Conservation (phyloP, 2,329 filamentous ascomycete genomes). For the Paecilomyces dactylethromorphus region DNA sequence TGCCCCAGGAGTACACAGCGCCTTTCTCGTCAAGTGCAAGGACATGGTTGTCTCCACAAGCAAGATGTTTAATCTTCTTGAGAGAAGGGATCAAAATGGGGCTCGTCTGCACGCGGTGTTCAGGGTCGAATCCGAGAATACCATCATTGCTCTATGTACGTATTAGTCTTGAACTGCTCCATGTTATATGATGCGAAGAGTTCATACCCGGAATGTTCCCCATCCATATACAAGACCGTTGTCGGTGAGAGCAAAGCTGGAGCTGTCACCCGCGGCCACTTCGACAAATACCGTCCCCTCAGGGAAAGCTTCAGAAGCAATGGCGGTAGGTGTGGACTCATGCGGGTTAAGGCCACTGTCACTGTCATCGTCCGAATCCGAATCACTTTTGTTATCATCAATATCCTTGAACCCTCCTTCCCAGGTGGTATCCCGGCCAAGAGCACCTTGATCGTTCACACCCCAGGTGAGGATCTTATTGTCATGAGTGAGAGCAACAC, state of each 20-base stretch:
- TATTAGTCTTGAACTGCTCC: background rate
- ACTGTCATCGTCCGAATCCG: constrained; percentile 45
- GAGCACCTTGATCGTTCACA: constrained; percentile 76
- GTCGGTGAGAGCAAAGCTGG: constrained; percentile 54
- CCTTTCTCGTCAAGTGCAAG: constrained; percentile 53
- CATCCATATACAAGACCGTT: constrained; percentile 56
- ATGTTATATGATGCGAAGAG: background rate
- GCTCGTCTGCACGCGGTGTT: constrained; percentile 37
- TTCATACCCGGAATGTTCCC: constrained; percentile 55
- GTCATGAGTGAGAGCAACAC: constrained; percentile 66
- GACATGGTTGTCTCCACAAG: constrained; percentile 52
- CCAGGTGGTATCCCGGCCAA: constrained; percentile 67
- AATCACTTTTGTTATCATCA: constrained; percentile 29
- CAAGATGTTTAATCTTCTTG: constrained; percentile 49
- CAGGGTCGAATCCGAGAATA: constrained; percentile 51
- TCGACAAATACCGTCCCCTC: constrained; percentile 50
- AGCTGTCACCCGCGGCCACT: constrained; percentile 54
- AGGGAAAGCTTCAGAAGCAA: constrained; percentile 44
- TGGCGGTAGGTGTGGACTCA: constrained; percentile 49
- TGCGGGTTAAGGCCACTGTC: constrained; percentile 51
- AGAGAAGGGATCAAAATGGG: constrained; percentile 45
- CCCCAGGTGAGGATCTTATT: constrained; percentile 82
- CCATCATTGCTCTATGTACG: constrained; percentile 53
- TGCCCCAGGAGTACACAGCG: constrained; percentile 59
- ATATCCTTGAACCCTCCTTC: constrained; percentile 55